Evolutionary conservation across 179 eudicot species (phyloP).

Genomic region (Silene coronaria): DNA sequence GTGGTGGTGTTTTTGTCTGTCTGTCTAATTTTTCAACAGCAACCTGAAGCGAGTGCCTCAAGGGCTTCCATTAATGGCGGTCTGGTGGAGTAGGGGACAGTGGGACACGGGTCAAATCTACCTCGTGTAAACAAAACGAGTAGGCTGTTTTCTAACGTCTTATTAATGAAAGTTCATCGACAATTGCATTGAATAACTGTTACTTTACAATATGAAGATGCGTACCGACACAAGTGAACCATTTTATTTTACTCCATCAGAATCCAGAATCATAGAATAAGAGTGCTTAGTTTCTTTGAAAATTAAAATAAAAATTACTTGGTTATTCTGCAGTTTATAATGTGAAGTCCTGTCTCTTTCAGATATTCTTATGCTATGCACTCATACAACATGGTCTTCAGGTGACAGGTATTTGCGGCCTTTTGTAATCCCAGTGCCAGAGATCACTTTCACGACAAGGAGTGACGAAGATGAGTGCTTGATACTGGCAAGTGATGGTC

Average conservation of each 20-base stretch:
- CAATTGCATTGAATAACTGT: background rate
- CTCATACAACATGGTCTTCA: constrained; percentile 18
- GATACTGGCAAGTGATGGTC: constrained; percentile 68
- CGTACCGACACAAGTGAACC: no score
- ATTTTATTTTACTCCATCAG: background rate
- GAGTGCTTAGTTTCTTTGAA: background rate
- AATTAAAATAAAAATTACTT: background rate
- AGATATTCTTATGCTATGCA: constrained; percentile 1
- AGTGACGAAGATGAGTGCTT: constrained; percentile 64
- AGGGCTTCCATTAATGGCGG: no score
- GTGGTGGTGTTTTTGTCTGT: no score
- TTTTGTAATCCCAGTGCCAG: constrained; percentile 60
- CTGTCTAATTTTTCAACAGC: no score
- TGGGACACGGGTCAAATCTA: no score
- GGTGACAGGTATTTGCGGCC: constrained; percentile 69
- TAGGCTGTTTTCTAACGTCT: no score
- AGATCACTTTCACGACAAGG: constrained; percentile 52
- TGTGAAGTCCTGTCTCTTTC: background rate
- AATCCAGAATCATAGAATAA: background rate
- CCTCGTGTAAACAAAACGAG: no score
- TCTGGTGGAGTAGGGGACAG: no score
- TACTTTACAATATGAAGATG: background rate
- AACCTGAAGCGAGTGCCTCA: no score
- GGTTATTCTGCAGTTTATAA: background rate
- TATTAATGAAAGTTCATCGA: no score